Conservation (phyloP, 768 basidiomycete species). For the Tulasnella sp. region DNA sequence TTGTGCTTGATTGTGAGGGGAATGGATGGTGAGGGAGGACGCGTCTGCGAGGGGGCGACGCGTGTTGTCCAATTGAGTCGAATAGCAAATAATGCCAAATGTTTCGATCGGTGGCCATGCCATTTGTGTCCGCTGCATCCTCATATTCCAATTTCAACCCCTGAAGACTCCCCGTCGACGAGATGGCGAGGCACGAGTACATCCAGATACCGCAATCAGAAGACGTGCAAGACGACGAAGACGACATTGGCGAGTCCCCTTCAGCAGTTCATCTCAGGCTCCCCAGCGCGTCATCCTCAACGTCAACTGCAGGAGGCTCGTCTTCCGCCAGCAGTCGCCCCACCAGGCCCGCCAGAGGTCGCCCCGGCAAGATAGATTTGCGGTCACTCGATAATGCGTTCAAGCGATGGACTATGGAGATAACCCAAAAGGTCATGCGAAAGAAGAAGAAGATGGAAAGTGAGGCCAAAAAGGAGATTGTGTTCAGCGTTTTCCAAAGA, state of each 20-base stretch:
- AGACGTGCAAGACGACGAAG: slow-evolving; percentile 32
- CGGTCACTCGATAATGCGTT: slow-evolving; percentile 71
- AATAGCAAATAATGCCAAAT: slow-evolving; percentile 8
- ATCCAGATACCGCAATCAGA: slow-evolving; percentile 12
- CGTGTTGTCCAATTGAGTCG: background rate
- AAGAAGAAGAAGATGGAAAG: slow-evolving; percentile 46
- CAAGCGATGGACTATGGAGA: slow-evolving; percentile 83
- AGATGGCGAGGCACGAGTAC: slow-evolving; percentile 4
- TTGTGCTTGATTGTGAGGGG: background rate
- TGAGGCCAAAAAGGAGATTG: slow-evolving; percentile 38
- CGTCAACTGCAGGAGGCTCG: slow-evolving; percentile 26
- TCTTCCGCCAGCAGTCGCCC: slow-evolving; percentile 27
- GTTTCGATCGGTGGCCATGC: background rate
- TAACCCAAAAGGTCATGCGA: slow-evolving; percentile 71
- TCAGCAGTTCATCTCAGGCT: slow-evolving; percentile 21
- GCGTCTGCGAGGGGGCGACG: slow-evolving; percentile 8
- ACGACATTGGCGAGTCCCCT: slow-evolving; percentile 25
- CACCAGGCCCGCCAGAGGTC: background rate
- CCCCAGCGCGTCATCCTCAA: slow-evolving; percentile 23
- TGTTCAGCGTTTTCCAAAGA: slow-evolving; percentile 69
- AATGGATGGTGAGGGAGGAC: background rate
- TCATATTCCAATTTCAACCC: background rate
- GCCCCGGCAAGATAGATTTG: slow-evolving; percentile 54
- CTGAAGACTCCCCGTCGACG: background rate
- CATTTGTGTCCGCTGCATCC: background rate